A percentile compares a stretch with the other conserved stretches of the same genome.
These are phyloP conservation scores for Lichtheimia ornata DNA, from an alignment of 371 early-diverging fungal genomes.

Conservation along the genomic window DNA sequence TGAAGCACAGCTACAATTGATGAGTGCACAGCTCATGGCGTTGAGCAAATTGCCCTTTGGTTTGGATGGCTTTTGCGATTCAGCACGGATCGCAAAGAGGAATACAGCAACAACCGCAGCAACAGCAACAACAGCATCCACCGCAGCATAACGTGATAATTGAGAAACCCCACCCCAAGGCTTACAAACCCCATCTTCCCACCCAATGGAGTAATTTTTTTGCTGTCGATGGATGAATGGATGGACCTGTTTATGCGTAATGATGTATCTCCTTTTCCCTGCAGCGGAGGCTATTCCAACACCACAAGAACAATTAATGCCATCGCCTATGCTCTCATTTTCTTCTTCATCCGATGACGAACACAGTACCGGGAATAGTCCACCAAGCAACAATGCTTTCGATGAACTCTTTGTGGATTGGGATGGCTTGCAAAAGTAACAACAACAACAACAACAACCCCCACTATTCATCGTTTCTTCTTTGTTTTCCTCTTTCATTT, in stretches of 20 bases:
- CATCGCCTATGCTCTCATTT: slow-evolving; percentile 16
- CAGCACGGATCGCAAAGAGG: slow-evolving; percentile 44
- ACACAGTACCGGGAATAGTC: slow-evolving; percentile 4
- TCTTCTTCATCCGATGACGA: slow-evolving; percentile 12
- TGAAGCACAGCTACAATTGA: slow-evolving; percentile 61
- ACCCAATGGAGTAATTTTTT: slow-evolving; percentile 16
- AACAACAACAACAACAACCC: neutral
- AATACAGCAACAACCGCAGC: neutral
- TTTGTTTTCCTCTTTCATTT: slow-evolving; percentile 1
- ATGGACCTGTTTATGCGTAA: neutral
- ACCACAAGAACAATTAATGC: slow-evolving; percentile 10
- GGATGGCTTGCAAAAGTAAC: slow-evolving; percentile 14
- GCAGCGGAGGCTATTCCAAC: slow-evolving; percentile 22
- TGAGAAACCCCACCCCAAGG: too few relatives aligned
- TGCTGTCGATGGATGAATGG: neutral
- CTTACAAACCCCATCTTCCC: neutral
- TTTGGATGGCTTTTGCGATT: slow-evolving; percentile 58
- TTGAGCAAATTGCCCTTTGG: slow-evolving; percentile 28
- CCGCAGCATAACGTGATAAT: too few relatives aligned
- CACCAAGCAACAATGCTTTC: neutral
- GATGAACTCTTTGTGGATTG: slow-evolving; percentile 21
- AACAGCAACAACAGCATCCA: neutral
- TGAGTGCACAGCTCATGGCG: slow-evolving; percentile 61
- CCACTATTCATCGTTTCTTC: neutral
- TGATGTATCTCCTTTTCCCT: slow-evolving; percentile 11